These are phyloP conservation scores for Ceratobasidium papillatum DNA, from an alignment of 1,284 basidiomycete species.

Conservation along the genomic window DNA sequence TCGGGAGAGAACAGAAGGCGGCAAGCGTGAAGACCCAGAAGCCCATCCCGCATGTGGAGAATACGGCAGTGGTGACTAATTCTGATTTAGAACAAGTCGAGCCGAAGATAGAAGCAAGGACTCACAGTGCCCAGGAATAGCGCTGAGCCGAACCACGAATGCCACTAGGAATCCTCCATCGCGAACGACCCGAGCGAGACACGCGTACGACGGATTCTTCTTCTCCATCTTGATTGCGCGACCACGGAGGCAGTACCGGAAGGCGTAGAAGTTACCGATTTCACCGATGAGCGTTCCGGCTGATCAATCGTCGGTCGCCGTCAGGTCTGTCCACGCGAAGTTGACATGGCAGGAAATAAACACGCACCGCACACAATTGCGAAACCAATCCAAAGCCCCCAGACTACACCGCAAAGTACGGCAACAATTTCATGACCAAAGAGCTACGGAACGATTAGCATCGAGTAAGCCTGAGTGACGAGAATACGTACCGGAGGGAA, in stretches of 20 bases:
- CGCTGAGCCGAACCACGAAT: constrained; percentile 74
- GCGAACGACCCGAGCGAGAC: constrained; percentile 77
- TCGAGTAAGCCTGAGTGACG: constrained; percentile 27
- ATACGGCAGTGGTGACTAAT: constrained; percentile 74
- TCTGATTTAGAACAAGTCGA: too few species aligned
- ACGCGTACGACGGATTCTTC: constrained; percentile 76
- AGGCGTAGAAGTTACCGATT: constrained; percentile 76
- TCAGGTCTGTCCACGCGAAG: neutral
- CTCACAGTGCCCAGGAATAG: constrained; percentile 81
- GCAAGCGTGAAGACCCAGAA: constrained; percentile 75
- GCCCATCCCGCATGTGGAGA: constrained; percentile 81
- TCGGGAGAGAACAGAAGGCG: constrained; percentile 78
- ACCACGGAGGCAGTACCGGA: constrained; percentile 68
- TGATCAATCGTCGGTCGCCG: constrained; percentile 57
- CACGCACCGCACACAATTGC: constrained; percentile 58
- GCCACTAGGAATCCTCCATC: constrained; percentile 82
- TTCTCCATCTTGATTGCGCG: constrained; percentile 76
- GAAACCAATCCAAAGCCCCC: constrained; percentile 73
- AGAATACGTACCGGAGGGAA: constrained; percentile 69
- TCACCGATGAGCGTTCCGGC: constrained; percentile 74
- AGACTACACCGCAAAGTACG: constrained; percentile 79
- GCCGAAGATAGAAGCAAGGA: constrained; percentile 39
- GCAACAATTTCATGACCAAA: constrained; percentile 83
- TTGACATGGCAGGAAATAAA: constrained; percentile 4
- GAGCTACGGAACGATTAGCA: constrained; percentile 55